Conservation (phyloP, 495 filamentous ascomycete genomes). For the Acidiella bohemica region DNA sequence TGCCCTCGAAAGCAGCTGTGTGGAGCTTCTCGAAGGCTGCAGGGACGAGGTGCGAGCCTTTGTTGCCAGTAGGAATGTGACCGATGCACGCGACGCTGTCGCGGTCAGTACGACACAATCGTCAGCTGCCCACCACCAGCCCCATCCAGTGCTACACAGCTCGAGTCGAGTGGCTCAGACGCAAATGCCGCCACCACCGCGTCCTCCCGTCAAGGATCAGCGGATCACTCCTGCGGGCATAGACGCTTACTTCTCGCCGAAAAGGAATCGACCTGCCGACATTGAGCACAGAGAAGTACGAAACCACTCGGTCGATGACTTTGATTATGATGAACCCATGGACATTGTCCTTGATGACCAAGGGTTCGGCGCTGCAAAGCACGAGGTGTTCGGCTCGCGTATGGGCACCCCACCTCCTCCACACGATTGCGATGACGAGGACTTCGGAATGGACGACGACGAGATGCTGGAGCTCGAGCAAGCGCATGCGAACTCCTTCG, state of each 20-base stretch:
- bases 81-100: no score
- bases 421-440: conserved; percentile 16
- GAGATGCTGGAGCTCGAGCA: conserved; percentile 59
- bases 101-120: conserved; percentile 12
- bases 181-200: conserved; percentile 4
- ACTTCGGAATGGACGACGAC: conserved; percentile 30
- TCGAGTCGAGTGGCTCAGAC: conserved; percentile 17
- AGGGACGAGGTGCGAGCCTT: conserved; percentile 1
- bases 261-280: neutral
- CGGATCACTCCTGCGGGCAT: conserved; percentile 1
- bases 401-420: conserved; percentile 20
- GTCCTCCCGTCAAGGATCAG: conserved; percentile 1
- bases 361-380: no score
- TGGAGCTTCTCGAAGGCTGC: neutral
- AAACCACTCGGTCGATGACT: neutral
- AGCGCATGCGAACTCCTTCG: conserved; percentile 19
- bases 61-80: no score
- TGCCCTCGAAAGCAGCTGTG: conserved; percentile 6
- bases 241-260: conserved; percentile 15
- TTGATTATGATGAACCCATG: conserved; percentile 5
- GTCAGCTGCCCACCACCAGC: neutral
- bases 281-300: neutral
- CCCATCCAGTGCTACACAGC: neutral
- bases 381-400: conserved; percentile 18
- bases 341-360: no score